Evolutionary conservation across 495 filamentous ascomycete species (phyloP).

Genomic region (Choiromyces venosus): DNA sequence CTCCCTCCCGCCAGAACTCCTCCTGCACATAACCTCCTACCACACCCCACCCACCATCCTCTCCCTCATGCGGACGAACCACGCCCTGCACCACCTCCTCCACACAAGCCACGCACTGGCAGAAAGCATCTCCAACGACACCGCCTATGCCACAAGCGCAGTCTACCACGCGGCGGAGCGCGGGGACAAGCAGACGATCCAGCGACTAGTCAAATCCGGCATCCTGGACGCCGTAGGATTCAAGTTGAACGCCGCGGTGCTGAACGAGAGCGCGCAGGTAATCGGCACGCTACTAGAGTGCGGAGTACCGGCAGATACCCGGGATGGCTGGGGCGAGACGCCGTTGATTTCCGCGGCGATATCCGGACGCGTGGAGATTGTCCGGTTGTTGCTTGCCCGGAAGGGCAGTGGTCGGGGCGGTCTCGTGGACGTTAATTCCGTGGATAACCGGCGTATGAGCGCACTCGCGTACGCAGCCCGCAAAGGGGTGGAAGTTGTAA

Average conservation of each 20-base stretch:
- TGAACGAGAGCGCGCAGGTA: not conserved
- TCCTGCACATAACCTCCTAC: not conserved
- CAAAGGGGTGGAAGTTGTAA: not conserved
- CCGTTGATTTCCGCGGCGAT: not conserved
- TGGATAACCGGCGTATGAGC: not conserved
- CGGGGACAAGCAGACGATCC: not conserved
- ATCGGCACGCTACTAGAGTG: not conserved
- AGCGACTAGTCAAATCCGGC: not conserved
- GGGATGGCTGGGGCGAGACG: not conserved
- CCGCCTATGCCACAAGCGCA: not conserved
- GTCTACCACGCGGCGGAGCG: not conserved
- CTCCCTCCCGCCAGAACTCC: not conserved
- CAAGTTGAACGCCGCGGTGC: not conserved
- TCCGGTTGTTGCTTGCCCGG: not conserved
- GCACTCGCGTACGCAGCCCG: not conserved
- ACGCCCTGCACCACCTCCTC: not conserved
- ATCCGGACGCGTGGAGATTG: not conserved
- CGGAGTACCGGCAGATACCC: not conserved
- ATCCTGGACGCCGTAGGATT: not conserved
- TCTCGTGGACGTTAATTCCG: not conserved
- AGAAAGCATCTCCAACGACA: not conserved
- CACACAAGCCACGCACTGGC: not conserved
- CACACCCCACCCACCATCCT: not conserved
- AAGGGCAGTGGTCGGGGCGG: too few relatives aligned
- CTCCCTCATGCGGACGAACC: not conserved